A percentile compares a stretch with the other conserved stretches of the same genome.
Conservation (phyloP, 352 stramenopile genomes). For the Globisporangium heterothallicum region DNA sequence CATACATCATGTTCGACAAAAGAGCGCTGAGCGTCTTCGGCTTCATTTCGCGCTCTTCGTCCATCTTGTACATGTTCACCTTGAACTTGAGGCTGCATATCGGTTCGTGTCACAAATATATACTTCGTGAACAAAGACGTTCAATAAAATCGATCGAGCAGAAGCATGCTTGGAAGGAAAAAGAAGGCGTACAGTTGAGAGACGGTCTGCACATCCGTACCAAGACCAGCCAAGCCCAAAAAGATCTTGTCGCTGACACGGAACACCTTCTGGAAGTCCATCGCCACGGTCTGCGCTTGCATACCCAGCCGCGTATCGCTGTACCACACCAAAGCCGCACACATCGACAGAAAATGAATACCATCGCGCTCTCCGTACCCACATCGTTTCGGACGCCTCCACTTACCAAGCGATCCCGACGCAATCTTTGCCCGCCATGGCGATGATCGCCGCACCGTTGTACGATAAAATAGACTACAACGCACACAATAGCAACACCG, state of each 20-base stretch:
- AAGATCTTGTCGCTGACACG: conserved; percentile 95
- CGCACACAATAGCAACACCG: background rate
- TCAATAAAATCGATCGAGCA: background rate
- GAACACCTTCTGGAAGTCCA: conserved; percentile 99
- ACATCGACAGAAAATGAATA: background rate
- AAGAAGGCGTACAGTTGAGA: conserved; percentile 73
- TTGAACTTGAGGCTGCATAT: conserved; percentile 82
- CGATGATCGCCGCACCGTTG: conserved; percentile 98
- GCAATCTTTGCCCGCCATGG: conserved; percentile 99
- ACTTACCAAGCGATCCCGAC: conserved; percentile 94
- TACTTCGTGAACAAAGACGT: background rate
- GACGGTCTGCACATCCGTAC: conserved; percentile 97
- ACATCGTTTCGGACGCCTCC: background rate
- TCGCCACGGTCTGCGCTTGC: conserved; percentile 96
- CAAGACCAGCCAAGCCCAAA: conserved; percentile 96
- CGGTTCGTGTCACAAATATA: too few relatives aligned
- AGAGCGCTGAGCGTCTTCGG: conserved; percentile 96
- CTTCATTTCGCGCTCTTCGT: conserved; percentile 98
- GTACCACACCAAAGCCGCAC: conserved; percentile 3
- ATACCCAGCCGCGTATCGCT: conserved; percentile 96
- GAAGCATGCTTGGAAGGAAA: background rate
- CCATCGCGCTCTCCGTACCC: too few relatives aligned
- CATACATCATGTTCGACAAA: conserved; percentile 96
- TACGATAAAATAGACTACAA: conserved; percentile 90
- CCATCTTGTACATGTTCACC: conserved; percentile 98